phyloP scores from a whole-genome alignment of 2,329 filamentous ascomycete genomes.

The Colletotrichum abscissum region DNA sequence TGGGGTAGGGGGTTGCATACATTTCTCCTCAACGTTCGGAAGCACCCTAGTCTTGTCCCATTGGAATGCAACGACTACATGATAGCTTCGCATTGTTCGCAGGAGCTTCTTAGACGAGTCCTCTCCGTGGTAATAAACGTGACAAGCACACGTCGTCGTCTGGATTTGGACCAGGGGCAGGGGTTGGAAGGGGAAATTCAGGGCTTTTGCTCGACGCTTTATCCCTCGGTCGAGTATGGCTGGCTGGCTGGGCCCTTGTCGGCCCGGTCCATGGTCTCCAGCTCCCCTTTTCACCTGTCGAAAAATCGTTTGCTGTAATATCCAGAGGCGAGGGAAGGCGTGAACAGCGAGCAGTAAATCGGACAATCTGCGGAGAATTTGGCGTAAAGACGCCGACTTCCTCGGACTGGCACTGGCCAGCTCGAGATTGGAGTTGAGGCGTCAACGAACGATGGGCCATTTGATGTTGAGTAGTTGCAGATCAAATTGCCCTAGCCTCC shows the following conservation, averaged over 20 bases:
- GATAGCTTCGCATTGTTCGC: background rate
- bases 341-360: background rate
- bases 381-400: background rate
- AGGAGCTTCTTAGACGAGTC: background rate
- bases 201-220: slow-evolving; percentile 33
- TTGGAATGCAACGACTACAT: background rate
- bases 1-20: no score
- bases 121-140: background rate
- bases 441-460: background rate
- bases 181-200: slow-evolving; percentile 24
- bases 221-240: slow-evolving; percentile 14
- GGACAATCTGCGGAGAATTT: background rate
- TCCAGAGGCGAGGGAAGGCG: background rate
- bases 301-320: background rate
- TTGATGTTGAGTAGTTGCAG: background rate
- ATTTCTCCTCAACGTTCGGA: background rate
- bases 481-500: background rate
- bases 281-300: background rate
- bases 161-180: slow-evolving; percentile 22
- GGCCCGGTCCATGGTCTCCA: slow-evolving; percentile 24
- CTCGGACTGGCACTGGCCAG: background rate
- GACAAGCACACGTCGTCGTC: slow-evolving; percentile 15
- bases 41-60: background rate
- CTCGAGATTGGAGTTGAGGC: background rate
- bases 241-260: slow-evolving; percentile 10